A percentile compares a stretch with the other conserved stretches of the same genome.
Evolutionary conservation across 495 filamentous ascomycete genomes (phyloP).

Genomic region (Lasiosphaeria hispida): DNA sequence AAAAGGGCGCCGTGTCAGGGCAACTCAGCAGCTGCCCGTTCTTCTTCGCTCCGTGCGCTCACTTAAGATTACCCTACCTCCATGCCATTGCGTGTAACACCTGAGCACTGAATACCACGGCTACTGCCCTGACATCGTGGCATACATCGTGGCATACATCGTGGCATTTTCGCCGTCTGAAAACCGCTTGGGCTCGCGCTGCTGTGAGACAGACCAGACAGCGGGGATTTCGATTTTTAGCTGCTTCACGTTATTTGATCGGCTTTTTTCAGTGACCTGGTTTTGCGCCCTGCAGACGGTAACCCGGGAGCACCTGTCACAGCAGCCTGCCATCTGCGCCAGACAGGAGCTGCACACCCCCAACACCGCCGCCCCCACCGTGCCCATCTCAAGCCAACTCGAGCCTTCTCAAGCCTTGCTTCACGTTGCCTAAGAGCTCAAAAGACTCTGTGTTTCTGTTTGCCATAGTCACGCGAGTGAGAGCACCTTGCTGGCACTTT

Average conservation of each 20-base stretch:
- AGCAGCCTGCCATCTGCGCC: background rate
- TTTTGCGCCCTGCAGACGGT: constrained; percentile 6
- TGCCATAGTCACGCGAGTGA: too few species aligned
- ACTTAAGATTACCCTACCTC: too few species aligned
- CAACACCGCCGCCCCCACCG: background rate
- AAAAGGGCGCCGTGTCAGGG: too few species aligned
- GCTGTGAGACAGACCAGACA: constrained; percentile 1
- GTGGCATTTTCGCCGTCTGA: background rate
- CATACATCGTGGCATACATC: background rate
- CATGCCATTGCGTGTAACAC: too few species aligned
- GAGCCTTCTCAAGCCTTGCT: too few species aligned
- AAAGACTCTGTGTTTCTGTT: too few species aligned
- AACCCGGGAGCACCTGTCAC: constrained; percentile 1
- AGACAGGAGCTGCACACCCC: background rate
- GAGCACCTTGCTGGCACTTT: too few species aligned
- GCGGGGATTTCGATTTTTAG: background rate
- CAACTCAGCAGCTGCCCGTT: too few species aligned
- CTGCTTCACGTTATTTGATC: background rate
- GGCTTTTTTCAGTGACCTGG: constrained; percentile 1
- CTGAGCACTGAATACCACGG: background rate
- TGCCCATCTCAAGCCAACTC: background rate
- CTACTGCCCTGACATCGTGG: background rate
- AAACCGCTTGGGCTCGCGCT: background rate
- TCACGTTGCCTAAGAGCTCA: too few species aligned
- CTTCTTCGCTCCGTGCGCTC: too few species aligned